Evolutionary conservation across 2,329 filamentous ascomycete species (phyloP).

Genomic region (Curvularia eragrostidis): DNA sequence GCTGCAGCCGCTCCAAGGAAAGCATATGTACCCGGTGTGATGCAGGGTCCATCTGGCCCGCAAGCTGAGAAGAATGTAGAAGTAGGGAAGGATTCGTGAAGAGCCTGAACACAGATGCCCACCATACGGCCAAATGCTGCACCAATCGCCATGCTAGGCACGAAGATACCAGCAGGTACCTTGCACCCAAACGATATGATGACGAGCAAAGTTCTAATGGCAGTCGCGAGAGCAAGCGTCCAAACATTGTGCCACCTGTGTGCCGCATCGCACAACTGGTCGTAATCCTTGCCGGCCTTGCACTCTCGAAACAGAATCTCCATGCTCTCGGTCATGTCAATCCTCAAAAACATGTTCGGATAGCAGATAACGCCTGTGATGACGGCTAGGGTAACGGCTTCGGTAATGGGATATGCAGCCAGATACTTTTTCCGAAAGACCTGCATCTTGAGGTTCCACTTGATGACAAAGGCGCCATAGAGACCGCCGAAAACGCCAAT

Average conservation of each 20-base stretch:
- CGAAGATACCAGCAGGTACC: conserved; percentile 96
- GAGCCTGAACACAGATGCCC: conserved; percentile 90
- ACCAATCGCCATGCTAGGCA: conserved; percentile 96
- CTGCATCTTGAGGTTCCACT: conserved; percentile 92
- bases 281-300: conserved; percentile 85
- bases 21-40: conserved; percentile 96
- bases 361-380: conserved; percentile 93
- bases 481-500: conserved; percentile 92
- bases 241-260: conserved; percentile 79
- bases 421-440: conserved; percentile 95
- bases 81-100: conserved; percentile 82
- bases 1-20: conserved; percentile 92
- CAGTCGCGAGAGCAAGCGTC: conserved; percentile 78
- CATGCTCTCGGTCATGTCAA: conserved; percentile 99
- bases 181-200: conserved; percentile 98
- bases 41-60: conserved; percentile 89
- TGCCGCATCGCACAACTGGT: conserved; percentile 83
- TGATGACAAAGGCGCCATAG: conserved; percentile 96
- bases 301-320: conserved; percentile 96
- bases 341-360: conserved; percentile 91
- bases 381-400: conserved; percentile 82
- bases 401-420: conserved; percentile 79
- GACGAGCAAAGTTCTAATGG: conserved; percentile 82
- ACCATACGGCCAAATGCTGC: conserved; percentile 92
- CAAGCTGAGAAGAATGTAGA: conserved; percentile 89